Evolutionary conservation across 345 rosid species (phyloP).

Genomic region (Boechera stricta): DNA sequence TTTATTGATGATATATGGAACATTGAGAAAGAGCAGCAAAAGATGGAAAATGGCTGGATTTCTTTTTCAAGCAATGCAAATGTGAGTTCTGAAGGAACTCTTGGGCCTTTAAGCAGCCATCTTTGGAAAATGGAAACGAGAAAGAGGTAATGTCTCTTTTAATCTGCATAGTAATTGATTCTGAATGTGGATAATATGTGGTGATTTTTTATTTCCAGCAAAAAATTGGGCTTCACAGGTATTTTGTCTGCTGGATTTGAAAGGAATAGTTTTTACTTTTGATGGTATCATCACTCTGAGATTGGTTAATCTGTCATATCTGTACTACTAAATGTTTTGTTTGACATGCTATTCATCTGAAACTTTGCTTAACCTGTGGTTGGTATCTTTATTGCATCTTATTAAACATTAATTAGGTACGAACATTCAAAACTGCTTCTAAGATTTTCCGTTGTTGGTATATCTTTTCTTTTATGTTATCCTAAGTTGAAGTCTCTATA

Average conservation of each 20-base stretch:
- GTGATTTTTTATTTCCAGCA: constrained; percentile 21
- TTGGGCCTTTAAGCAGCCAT: constrained; percentile 59
- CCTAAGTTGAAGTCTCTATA: background rate
- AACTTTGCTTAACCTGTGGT: constrained; percentile 10
- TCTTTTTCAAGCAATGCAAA: constrained; percentile 30
- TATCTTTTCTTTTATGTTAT: background rate
- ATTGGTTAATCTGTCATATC: background rate
- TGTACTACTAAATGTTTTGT: background rate
- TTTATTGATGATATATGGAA: constrained; percentile 9
- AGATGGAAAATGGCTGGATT: constrained; percentile 24
- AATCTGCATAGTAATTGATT: background rate
- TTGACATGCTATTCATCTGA: constrained; percentile 12
- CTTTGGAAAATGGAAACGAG: constrained; percentile 49
- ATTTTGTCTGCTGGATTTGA: constrained; percentile 33
- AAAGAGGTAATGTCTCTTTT: constrained; percentile 50
- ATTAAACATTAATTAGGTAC: background rate
- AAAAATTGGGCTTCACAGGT: constrained; percentile 14
- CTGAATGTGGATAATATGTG: background rate
- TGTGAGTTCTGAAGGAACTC: constrained; percentile 41
- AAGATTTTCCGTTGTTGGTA: background rate
- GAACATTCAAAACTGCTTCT: background rate
- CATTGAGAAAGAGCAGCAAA: constrained; percentile 41
- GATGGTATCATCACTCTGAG: constrained; percentile 4
- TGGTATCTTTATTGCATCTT: background rate
- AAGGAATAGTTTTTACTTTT: constrained; percentile 32